Percentiles rank a stretch among this genome's conserved stretches.
phyloP scores from a whole-genome alignment of 148 eudicot genomes.

The Silene latifolia region DNA sequence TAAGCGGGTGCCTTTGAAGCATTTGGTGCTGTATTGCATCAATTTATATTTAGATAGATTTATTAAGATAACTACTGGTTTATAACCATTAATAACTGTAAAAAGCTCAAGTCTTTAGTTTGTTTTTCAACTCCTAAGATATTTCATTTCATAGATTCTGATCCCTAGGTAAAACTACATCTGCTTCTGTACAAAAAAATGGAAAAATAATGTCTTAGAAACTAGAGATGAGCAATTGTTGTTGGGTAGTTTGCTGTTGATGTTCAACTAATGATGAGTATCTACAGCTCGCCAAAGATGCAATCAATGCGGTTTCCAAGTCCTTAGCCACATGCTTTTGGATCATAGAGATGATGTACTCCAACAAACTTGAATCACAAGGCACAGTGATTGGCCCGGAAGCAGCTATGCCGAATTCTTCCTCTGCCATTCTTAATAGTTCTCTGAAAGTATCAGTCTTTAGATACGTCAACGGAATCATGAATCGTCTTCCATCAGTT shows the following conservation, averaged over 20 bases:
- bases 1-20: no score
- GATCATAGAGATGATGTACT: slow-evolving; percentile 19
- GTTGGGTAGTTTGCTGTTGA: background rate
- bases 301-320: slow-evolving; percentile 17
- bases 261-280: slow-evolving; percentile 1
- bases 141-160: no score
- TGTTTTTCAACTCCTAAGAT: no score
- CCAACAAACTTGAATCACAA: slow-evolving; percentile 15
- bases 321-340: slow-evolving; percentile 15
- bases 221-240: slow-evolving; percentile 6
- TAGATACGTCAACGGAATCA: no score
- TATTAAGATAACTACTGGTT: no score
- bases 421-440: slow-evolving; percentile 23
- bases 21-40: no score
- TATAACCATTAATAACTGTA: no score
- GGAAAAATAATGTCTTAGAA: background rate
- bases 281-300: slow-evolving; percentile 15
- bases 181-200: no score
- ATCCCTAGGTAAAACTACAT: no score
- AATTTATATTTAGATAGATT: no score
- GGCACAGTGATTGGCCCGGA: slow-evolving; percentile 24
- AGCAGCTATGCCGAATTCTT: slow-evolving; percentile 18
- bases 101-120: no score
- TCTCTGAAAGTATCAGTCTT: slow-evolving; percentile 5
- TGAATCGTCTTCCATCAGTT: no score